Base-by-base conservation (phyloP, 495 filamentous ascomycete genomes). In the Penicillium flavigenum region DNA sequence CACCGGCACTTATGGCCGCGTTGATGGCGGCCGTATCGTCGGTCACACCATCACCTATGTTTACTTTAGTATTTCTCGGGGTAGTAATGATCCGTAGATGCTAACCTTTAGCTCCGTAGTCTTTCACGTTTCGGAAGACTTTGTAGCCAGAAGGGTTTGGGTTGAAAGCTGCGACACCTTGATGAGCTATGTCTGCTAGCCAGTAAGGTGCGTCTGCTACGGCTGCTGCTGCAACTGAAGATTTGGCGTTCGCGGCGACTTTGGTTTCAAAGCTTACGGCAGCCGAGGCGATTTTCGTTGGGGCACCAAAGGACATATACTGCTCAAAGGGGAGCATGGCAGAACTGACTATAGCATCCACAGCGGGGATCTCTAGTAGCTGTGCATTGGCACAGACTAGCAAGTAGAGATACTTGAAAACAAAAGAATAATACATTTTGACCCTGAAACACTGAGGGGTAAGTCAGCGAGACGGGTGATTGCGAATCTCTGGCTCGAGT, bases 81-180 rank as follows among this genome's bases (percentile, higher is more conserved):
- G 4, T 29, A 4, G 24, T 11, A 16, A 22, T 42, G 4, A 12
- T 7, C 14, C 6, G 41, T 16, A 44, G 8, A 41, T 38, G 62
- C 69, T 38, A 61, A 84, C 77, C 77, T 67, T 69, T 75, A 46
- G 83, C 83, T 24, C 87, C 87, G 57, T 82, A 90, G 64, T 91
- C 90, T 67, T 75, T 85, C 38, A 94, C 89, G 64, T 94, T 92
- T 53, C 90, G 87, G 72, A 86, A 94, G 29, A 92, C 80, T 57
- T 82, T 81, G 66, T 88, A 90, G 55, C 47, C 52, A 31, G 62
- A 60, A 10, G 75, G 72, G 19, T 82, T 69, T 8, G 68, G 55
- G 62, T 83, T 83, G 69, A 83, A 90, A 22, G 81, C 83, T 16
- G 83, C 81, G 1, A 70, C 64, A 19, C 88, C 88, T 55, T 87